phyloP scores from a whole-genome alignment of 1,139 yeast species.

The Debaryomyces singareniensis region DNA sequence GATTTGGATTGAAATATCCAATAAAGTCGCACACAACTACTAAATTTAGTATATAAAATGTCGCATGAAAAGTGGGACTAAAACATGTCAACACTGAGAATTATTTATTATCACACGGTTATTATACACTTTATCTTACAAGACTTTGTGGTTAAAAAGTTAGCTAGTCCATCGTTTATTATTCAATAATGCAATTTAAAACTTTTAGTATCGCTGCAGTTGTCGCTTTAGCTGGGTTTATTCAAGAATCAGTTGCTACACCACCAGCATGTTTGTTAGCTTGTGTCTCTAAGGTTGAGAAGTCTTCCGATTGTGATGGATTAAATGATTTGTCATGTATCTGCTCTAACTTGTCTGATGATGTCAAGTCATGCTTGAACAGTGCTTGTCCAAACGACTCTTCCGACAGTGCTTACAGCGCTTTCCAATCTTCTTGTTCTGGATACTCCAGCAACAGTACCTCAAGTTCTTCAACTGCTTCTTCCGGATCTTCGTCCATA shows the following conservation, averaged over 20 bases:
- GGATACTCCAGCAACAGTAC: conserved; percentile 21
- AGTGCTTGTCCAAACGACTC: conserved; percentile 53
- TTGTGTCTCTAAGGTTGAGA: conserved; percentile 69
- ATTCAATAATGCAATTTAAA: conserved; percentile 2
- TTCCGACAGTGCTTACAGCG: conserved; percentile 48
- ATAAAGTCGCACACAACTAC: no score
- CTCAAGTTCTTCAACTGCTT: conserved; percentile 4
- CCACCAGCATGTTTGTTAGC: conserved; percentile 91
- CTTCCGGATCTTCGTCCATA: conserved; percentile 3
- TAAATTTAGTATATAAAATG: no score
- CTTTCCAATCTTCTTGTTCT: conserved; percentile 51
- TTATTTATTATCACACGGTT: no score
- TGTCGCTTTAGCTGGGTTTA: conserved; percentile 45
- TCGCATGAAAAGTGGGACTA: no score
- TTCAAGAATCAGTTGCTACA: conserved; percentile 52
- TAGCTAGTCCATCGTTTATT: conserved; percentile 5
- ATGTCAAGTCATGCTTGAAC: conserved; percentile 55
- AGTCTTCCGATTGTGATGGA: conserved; percentile 46
- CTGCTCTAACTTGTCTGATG: conserved; percentile 46
- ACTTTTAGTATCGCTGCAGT: conserved; percentile 33
- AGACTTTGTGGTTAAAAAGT: no score
- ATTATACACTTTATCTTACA: no score
- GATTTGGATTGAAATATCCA: no score
- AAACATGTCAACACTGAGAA: no score
- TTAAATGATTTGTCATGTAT: conserved; percentile 62